phyloP scores from a whole-genome alignment of 352 stramenopile genomes.

The Globisporangium abappressorium region DNA sequence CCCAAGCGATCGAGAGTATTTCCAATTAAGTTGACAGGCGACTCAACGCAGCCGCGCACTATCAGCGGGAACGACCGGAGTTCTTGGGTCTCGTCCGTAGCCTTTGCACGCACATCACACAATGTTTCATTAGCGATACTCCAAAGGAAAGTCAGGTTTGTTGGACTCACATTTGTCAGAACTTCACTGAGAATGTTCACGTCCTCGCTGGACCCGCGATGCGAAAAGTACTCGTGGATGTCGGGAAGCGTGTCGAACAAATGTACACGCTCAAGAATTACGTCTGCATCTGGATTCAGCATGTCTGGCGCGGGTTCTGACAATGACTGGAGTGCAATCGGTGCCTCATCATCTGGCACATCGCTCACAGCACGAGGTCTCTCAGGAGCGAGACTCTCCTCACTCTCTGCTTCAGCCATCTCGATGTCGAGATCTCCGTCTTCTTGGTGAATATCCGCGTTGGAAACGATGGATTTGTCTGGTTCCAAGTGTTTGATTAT shows the following conservation, averaged over 20 bases:
- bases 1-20: slow-evolving; percentile 46
- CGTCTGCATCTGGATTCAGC: neutral
- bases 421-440: neutral
- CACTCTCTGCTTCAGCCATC: slow-evolving; percentile 5
- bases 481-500: neutral
- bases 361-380: neutral
- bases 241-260: slow-evolving; percentile 12
- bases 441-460: neutral
- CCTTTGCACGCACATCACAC: slow-evolving; percentile 2
- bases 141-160: neutral
- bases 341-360: neutral
- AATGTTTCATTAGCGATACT: slow-evolving; percentile 16
- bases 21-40: slow-evolving; percentile 36
- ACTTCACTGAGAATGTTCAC: slow-evolving; percentile 5
- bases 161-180: slow-evolving; percentile 5
- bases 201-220: slow-evolving; percentile 4
- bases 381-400: neutral
- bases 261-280: neutral
- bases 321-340: too few species aligned
- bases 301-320: neutral
- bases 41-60: slow-evolving; percentile 34
- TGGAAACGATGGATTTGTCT: neutral
- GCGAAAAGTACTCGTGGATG: slow-evolving; percentile 17
- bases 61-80: slow-evolving; percentile 39
- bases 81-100: neutral